Conservation (phyloP, 108 stramenopile species). For the Nitzschia sp. region DNA sequence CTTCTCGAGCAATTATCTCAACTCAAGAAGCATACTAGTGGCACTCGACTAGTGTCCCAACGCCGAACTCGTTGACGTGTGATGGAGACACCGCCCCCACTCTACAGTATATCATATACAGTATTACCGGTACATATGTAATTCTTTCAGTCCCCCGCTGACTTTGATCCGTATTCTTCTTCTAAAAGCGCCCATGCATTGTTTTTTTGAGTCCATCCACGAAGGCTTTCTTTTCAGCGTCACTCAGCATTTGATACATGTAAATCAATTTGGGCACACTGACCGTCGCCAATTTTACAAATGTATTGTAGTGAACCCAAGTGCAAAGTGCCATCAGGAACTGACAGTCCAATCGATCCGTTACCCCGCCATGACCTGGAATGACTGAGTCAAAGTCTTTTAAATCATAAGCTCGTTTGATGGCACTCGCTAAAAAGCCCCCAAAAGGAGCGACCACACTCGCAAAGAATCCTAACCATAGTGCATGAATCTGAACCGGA, state of each 20-base stretch:
- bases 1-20: no score
- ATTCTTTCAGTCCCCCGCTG: no score
- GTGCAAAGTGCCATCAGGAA: constrained; percentile 94
- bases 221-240: constrained; percentile 39
- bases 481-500: constrained; percentile 88
- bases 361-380: constrained; percentile 97
- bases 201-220: constrained; percentile 10
- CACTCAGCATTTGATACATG: constrained; percentile 69
- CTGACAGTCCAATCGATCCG: constrained; percentile 99
- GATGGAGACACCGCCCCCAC: no score
- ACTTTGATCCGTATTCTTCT: no score
- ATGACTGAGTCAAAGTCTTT: constrained; percentile 97
- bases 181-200: background rate
- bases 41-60: no score
- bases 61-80: no score
- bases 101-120: no score
- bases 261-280: constrained; percentile 80
- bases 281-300: constrained; percentile 86
- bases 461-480: constrained; percentile 88
- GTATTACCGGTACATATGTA: no score
- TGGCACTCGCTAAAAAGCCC: constrained; percentile 95
- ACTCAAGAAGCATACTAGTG: no score
- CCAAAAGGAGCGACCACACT: constrained; percentile 97
- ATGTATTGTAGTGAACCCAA: constrained; percentile 96
- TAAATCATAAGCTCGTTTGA: constrained; percentile 95